Conservation (phyloP, 2,329 filamentous ascomycete species). For the Zymoseptoria crescenta region DNA sequence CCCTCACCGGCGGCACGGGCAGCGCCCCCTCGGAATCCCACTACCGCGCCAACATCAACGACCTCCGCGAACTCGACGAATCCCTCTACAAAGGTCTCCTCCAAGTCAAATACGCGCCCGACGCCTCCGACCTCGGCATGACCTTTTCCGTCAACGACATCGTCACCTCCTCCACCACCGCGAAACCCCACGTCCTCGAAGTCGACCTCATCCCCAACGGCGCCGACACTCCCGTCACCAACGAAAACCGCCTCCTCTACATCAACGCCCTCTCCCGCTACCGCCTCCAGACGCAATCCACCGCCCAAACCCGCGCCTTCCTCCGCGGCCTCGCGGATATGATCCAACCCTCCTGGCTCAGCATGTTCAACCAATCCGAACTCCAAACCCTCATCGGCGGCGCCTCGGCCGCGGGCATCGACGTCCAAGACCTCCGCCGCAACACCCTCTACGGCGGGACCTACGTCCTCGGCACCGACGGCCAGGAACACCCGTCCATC, state of each 20-base stretch:
- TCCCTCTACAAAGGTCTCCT: conserved; percentile 79
- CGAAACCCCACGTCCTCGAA: conserved; percentile 56
- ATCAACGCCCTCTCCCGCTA: conserved; percentile 87
- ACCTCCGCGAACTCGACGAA: conserved; percentile 85
- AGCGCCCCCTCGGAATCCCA: conserved; percentile 58
- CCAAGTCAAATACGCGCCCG: conserved; percentile 77
- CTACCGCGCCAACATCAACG: conserved; percentile 90
- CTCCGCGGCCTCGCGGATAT: conserved; percentile 77
- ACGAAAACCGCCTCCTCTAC: conserved; percentile 88
- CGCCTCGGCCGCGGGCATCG: conserved; percentile 68
- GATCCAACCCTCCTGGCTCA: conserved; percentile 86
- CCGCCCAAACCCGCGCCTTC: conserved; percentile 77
- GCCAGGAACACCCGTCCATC: conserved; percentile 75
- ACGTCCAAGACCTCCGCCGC: conserved; percentile 73
- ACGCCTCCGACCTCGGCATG: conserved; percentile 67
- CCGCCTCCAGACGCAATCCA: conserved; percentile 72
- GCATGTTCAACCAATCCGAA: conserved; percentile 97
- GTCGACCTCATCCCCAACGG: conserved; percentile 71
- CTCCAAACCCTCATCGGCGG: conserved; percentile 89
- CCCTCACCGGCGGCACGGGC: conserved; percentile 59
- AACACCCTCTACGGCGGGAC: conserved; percentile 84
- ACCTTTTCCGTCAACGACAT: conserved; percentile 88
- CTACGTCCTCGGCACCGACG: conserved; percentile 84
- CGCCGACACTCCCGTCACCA: conserved; percentile 70
- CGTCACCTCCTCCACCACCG: conserved; percentile 64